A percentile compares a stretch with the other conserved stretches of the same genome.
Conservation (phyloP, 768 basidiomycete species). For the Hygrocybe punicea region DNA sequence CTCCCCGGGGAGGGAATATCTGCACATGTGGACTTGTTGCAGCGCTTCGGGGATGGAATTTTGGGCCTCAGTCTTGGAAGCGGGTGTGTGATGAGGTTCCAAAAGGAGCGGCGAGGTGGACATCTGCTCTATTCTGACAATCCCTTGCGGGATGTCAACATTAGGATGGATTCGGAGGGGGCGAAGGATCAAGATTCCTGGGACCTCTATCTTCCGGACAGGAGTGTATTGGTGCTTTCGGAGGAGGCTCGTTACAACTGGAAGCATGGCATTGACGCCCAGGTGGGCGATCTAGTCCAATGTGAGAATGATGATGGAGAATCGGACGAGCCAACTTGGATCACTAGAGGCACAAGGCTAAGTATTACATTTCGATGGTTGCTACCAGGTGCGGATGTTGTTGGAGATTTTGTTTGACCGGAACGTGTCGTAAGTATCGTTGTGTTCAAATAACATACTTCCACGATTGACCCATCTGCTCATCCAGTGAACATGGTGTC, state of each 20-base stretch:
- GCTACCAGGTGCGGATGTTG: conserved; percentile 76
- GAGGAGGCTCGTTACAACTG: conserved; percentile 81
- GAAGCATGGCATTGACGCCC: conserved; percentile 81
- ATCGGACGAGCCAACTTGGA: conserved; percentile 30
- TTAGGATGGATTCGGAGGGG: background rate
- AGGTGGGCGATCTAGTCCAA: conserved; percentile 58
- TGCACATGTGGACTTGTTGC: conserved; percentile 81
- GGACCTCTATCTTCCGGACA: conserved; percentile 69
- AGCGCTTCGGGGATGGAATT: conserved; percentile 85
- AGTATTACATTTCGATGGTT: conserved; percentile 89
- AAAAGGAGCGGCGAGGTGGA: background rate
- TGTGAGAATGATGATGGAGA: conserved; percentile 12
- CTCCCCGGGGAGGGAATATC: conserved; percentile 85
- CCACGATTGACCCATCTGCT: too few relatives aligned
- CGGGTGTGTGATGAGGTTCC: conserved; percentile 77
- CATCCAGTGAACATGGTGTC: too few relatives aligned
- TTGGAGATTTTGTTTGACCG: conserved; percentile 37
- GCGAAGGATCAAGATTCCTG: conserved; percentile 11
- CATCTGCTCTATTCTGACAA: too few relatives aligned
- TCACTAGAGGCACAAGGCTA: conserved; percentile 56
- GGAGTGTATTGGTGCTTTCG: conserved; percentile 74
- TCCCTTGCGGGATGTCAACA: too few relatives aligned
- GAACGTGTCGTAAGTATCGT: too few relatives aligned
- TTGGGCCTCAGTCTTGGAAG: conserved; percentile 81
- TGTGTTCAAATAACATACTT: too few relatives aligned